Percentiles rank a stretch among this genome's conserved stretches.
These are phyloP conservation scores for Pythium dissotocum DNA, from an alignment of 352 stramenopile genomes.

Conservation along the genomic window DNA sequence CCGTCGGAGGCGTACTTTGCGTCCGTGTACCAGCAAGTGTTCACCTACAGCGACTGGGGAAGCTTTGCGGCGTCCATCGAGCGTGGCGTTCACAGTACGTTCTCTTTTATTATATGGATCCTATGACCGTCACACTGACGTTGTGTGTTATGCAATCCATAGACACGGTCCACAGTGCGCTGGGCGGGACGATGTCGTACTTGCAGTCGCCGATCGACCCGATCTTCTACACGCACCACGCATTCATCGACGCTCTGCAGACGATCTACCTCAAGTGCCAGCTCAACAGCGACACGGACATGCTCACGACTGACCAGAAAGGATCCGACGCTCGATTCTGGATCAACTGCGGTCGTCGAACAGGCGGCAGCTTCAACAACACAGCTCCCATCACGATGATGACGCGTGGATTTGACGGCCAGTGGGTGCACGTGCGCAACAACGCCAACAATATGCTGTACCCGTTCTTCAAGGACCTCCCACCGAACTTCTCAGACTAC, in stretches of 20 bases:
- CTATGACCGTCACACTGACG: neutral
- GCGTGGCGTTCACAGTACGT: slow-evolving; percentile 31
- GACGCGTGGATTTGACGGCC: slow-evolving; percentile 2
- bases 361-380: slow-evolving; percentile 18
- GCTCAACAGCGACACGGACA: slow-evolving; percentile 18
- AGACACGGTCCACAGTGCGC: slow-evolving; percentile 26
- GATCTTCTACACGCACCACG: slow-evolving; percentile 31
- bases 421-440: slow-evolving; percentile 36
- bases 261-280: slow-evolving; percentile 32
- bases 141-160: neutral
- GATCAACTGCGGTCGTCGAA: slow-evolving; percentile 30
- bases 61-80: slow-evolving; percentile 20
- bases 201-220: slow-evolving; percentile 28
- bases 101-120: too few relatives aligned
- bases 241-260: slow-evolving; percentile 25
- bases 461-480: slow-evolving; percentile 67
- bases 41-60: slow-evolving; percentile 15
- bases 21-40: slow-evolving; percentile 31
- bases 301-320: slow-evolving; percentile 31
- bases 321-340: slow-evolving; percentile 37
- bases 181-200: slow-evolving; percentile 22
- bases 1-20: slow-evolving; percentile 19
- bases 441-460: slow-evolving; percentile 47
- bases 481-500: slow-evolving; percentile 39
- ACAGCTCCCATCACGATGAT: slow-evolving; percentile 17